Evolutionary conservation across 306 rosid species (phyloP).

Genomic region (Betula pendula): DNA sequence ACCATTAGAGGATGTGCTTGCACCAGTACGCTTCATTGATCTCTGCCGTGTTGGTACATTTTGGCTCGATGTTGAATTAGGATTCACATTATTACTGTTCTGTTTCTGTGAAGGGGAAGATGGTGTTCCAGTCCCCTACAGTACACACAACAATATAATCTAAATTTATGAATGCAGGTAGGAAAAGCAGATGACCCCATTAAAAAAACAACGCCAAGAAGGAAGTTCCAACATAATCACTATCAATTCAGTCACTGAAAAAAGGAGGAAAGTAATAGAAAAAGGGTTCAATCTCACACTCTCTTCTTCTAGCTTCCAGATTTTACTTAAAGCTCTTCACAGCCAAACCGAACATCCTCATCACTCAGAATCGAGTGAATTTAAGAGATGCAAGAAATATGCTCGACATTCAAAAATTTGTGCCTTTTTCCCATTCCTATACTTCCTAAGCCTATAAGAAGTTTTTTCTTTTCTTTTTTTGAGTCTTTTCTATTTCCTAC

Average conservation of each 20-base stretch:
- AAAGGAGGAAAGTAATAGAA: not conserved
- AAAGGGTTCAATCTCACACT: not conserved
- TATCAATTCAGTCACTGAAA: not conserved
- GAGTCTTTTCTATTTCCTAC: not conserved
- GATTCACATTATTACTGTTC: constrained; percentile 27
- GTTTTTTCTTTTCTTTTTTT: too few species aligned
- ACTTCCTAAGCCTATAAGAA: too few species aligned
- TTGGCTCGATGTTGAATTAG: constrained; percentile 40
- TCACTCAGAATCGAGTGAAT: not conserved
- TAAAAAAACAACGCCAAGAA: not conserved
- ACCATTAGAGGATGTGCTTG: constrained; percentile 52
- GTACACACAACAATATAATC: constrained; percentile 29
- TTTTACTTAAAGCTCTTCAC: not conserved
- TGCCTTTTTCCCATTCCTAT: not conserved
- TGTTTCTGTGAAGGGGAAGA: constrained; percentile 53
- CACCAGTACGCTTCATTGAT: constrained; percentile 43
- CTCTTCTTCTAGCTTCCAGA: not conserved
- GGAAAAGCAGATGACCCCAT: not conserved
- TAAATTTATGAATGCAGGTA: constrained; percentile 30
- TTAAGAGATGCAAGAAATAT: not conserved
- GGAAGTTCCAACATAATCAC: not conserved
- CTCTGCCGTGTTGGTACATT: constrained; percentile 44
- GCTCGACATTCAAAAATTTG: not conserved
- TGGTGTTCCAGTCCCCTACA: constrained; percentile 53
- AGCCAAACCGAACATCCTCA: not conserved